Conservation (phyloP, 2,329 filamentous ascomycete genomes). For the Aspergillus sp. region DNA sequence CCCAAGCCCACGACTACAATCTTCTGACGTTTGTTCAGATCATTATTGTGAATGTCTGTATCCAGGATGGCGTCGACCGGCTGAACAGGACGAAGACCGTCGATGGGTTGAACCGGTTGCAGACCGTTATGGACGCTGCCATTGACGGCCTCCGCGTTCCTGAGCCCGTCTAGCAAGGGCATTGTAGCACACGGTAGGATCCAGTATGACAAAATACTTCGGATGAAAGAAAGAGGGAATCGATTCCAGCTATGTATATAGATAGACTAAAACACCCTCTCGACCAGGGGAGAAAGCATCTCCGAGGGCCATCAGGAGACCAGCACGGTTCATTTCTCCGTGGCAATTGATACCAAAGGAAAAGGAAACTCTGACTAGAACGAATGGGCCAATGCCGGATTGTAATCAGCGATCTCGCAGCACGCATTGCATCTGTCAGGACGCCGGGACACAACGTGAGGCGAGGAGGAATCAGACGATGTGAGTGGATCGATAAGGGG, state of each 20-base stretch:
- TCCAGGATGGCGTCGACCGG: conserved; percentile 6
- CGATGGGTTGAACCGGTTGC: conserved; percentile 5
- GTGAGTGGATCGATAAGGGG: not conserved
- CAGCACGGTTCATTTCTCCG: not conserved
- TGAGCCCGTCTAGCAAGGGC: conserved; percentile 31
- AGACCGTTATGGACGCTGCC: conserved; percentile 17
- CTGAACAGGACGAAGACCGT: conserved; percentile 7
- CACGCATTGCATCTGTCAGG: not conserved
- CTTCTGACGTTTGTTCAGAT: conserved; percentile 50
- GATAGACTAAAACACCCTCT: not conserved
- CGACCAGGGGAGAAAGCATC: not conserved
- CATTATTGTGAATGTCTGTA: conserved; percentile 2
- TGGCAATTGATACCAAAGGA: not conserved
- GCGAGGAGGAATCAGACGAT: not conserved
- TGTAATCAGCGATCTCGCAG: not conserved
- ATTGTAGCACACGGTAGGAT: conserved; percentile 17
- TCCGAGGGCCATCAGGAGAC: not conserved
- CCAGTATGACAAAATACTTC: not conserved
- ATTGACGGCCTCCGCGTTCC: conserved; percentile 23
- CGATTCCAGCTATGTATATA: not conserved
- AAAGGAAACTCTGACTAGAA: not conserved
- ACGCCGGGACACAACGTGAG: not conserved
- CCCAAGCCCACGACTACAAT: conserved; percentile 83
- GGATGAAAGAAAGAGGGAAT: not conserved
- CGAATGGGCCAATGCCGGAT: not conserved